These are phyloP conservation scores for Lachnellula cervina DNA, from an alignment of 2,329 filamentous ascomycete species.

Conservation along the genomic window DNA sequence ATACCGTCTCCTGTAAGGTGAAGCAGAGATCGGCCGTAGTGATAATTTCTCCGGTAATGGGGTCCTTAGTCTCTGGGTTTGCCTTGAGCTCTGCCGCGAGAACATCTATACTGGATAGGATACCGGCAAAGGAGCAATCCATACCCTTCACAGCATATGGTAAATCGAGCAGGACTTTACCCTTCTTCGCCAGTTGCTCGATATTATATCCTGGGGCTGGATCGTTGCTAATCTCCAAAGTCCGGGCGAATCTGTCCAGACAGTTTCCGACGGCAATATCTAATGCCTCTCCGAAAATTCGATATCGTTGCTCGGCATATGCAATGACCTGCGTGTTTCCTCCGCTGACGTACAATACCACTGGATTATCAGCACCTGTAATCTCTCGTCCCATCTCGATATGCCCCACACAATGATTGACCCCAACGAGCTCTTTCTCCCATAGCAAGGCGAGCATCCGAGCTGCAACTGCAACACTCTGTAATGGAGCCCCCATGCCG, in stretches of 20 bases:
- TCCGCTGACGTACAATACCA: constrained; percentile 91
- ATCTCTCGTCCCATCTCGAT: constrained; percentile 98
- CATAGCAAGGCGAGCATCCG: constrained; percentile 78
- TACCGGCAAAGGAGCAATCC: constrained; percentile 95
- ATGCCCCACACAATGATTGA: constrained; percentile 97
- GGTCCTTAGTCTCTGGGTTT: constrained; percentile 39
- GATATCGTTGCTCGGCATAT: constrained; percentile 88
- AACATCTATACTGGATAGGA: constrained; percentile 76
- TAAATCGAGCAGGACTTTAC: constrained; percentile 70
- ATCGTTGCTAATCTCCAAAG: constrained; percentile 87
- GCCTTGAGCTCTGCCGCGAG: constrained; percentile 65
- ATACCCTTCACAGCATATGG: constrained; percentile 98
- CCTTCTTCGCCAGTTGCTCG: constrained; percentile 81
- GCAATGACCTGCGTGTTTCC: constrained; percentile 98
- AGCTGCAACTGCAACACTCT: constrained; percentile 79
- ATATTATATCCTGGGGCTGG: constrained; percentile 98
- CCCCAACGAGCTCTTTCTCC: constrained; percentile 82
- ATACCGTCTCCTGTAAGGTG: constrained; percentile 91
- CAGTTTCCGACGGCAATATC: constrained; percentile 98
- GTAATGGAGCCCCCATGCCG: constrained; percentile 92
- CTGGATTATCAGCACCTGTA: constrained; percentile 83
- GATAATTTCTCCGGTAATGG: constrained; percentile 51
- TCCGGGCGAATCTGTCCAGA: constrained; percentile 90
- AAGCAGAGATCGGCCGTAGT: constrained; percentile 88
- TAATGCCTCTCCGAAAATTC: constrained; percentile 95